Evolutionary conservation across 2,329 filamentous ascomycete genomes (phyloP).

Genomic region (Canariomyces notabilis): DNA sequence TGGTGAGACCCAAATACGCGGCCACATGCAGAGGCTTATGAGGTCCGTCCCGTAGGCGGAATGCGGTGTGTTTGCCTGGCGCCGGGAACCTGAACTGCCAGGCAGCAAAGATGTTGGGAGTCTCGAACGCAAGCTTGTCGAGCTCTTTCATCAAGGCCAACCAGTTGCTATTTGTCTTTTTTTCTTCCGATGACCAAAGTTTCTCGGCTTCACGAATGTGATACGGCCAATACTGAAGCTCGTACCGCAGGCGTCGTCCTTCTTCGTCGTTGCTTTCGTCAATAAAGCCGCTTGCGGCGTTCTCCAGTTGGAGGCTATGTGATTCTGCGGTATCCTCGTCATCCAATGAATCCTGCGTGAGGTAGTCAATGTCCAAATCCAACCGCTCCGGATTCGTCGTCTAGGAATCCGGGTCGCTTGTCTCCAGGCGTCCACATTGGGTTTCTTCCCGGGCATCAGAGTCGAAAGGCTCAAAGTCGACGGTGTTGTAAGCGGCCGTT

Average conservation of each 20-base stretch:
- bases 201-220: conserved; percentile 17
- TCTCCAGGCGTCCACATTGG: not conserved
- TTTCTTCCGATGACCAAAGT: conserved; percentile 17
- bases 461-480: not conserved
- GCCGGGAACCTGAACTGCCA: conserved; percentile 16
- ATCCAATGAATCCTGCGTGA: conserved; percentile 11
- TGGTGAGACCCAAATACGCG: conserved; percentile 10
- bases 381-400: not conserved
- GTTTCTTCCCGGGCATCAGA: not conserved
- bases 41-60: not conserved
- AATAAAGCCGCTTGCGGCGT: too few relatives aligned
- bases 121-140: conserved; percentile 17
- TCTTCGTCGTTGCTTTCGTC: not conserved
- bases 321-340: conserved; percentile 13
- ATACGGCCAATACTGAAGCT: conserved; percentile 19
- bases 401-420: not conserved
- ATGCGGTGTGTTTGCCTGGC: not conserved
- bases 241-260: conserved; percentile 13
- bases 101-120: conserved; percentile 9
- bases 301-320: too few relatives aligned
- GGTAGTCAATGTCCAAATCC: conserved; percentile 1
- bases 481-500: not conserved
- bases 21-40: conserved; percentile 19
- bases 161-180: conserved; percentile 12
- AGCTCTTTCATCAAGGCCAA: conserved; percentile 16